A percentile compares a stretch with the other conserved stretches of the same genome.
phyloP scores from a whole-genome alignment of 129 eudicot species.

The Rutidosis leptorrhynchoides region DNA sequence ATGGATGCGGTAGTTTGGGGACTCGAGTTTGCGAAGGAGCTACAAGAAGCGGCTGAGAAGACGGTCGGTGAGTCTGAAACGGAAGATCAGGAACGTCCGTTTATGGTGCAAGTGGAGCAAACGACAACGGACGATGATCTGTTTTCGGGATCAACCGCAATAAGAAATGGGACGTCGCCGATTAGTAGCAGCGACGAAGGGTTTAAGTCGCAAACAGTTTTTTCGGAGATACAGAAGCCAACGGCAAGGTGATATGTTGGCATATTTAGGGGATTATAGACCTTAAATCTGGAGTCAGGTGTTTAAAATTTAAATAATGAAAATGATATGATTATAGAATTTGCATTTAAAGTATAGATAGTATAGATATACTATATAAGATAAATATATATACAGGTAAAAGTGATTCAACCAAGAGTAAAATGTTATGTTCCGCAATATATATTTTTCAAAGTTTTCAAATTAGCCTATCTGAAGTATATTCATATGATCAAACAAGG shows the following conservation, averaged over 20 bases:
- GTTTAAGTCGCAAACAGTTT: slow-evolving; percentile 32
- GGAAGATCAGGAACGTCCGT: slow-evolving; percentile 17
- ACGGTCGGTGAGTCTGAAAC: neutral
- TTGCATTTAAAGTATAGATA: slow-evolving; percentile 9
- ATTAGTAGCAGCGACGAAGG: slow-evolving; percentile 18
- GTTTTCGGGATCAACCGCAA: slow-evolving; percentile 21
- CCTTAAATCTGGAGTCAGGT: no score
- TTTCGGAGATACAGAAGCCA: slow-evolving; percentile 32
- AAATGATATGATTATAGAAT: neutral
- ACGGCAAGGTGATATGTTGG: slow-evolving; percentile 22
- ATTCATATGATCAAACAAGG: no score
- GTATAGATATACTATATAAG: no score
- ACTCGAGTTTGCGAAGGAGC: slow-evolving; percentile 29
- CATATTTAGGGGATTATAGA: neutral
- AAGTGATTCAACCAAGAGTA: no score
- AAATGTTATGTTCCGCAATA: no score
- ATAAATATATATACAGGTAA: no score
- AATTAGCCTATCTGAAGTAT: no score
- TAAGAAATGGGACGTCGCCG: slow-evolving; percentile 17
- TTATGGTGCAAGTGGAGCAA: slow-evolving; percentile 19
- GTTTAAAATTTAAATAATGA: neutral
- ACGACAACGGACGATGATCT: slow-evolving; percentile 22
- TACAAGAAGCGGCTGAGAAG: slow-evolving; percentile 30
- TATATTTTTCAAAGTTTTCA: no score
- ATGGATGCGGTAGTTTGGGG: slow-evolving; percentile 37